phyloP scores from a whole-genome alignment of 2,329 filamentous ascomycete species.

The Aspergillus fumigatiaffinis region DNA sequence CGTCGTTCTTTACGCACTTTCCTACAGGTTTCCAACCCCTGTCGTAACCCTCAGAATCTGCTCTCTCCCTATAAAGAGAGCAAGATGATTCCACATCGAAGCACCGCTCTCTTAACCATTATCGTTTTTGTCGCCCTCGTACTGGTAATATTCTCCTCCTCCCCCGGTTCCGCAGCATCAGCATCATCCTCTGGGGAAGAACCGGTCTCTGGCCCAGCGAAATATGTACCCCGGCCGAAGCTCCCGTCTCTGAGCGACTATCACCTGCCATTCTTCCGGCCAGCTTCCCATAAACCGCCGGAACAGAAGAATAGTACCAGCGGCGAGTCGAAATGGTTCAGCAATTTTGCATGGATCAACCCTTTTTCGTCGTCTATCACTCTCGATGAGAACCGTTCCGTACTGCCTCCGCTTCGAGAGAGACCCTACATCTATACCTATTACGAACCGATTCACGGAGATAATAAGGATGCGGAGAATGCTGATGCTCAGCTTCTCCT shows the following conservation, averaged over 20 bases:
- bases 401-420: conserved; percentile 70
- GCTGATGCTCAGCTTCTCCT: conserved; percentile 76
- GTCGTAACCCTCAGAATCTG: neutral
- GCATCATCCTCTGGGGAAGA: conserved; percentile 18
- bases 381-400: conserved; percentile 74
- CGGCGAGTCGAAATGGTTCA: conserved; percentile 78
- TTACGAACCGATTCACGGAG: conserved; percentile 67
- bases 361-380: conserved; percentile 80
- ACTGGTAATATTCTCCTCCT: conserved; percentile 43
- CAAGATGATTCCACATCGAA: conserved; percentile 40
- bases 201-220: conserved; percentile 22
- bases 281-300: conserved; percentile 65
- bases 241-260: conserved; percentile 51
- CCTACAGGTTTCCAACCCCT: neutral
- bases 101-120: conserved; percentile 39
- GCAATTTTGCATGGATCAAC: conserved; percentile 83
- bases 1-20: neutral
- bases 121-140: conserved; percentile 42
- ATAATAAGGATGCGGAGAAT: conserved; percentile 60
- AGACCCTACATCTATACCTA: conserved; percentile 84
- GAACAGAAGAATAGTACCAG: conserved; percentile 74
- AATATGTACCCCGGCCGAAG: conserved; percentile 34
- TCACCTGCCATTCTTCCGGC: conserved; percentile 62
- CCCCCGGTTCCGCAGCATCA: conserved; percentile 25
- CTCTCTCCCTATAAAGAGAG: neutral